Evolutionary conservation across 768 basidiomycete genomes (phyloP).

Genomic region (Suillus weaverae): DNA sequence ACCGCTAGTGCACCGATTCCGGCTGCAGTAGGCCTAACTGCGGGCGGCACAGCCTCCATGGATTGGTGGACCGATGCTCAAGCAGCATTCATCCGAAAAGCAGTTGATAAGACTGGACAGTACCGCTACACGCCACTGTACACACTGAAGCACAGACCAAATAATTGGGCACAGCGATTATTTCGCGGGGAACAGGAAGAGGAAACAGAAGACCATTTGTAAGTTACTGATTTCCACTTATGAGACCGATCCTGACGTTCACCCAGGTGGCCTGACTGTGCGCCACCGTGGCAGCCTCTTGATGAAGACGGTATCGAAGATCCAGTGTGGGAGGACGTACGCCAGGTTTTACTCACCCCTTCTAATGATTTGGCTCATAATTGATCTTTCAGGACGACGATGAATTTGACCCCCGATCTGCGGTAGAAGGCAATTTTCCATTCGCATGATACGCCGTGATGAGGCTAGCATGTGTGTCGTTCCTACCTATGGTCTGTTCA

Average conservation of each 20-base stretch:
- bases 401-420: neutral
- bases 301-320: constrained; percentile 27
- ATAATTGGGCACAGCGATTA: neutral
- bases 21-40: constrained; percentile 7
- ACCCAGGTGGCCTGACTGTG: constrained; percentile 24
- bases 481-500: too few relatives aligned
- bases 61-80: constrained; percentile 25
- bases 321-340: neutral
- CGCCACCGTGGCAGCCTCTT: constrained; percentile 25
- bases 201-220: constrained; percentile 16
- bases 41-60: constrained; percentile 14
- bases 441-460: neutral
- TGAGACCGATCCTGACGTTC: neutral
- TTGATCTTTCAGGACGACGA: neutral
- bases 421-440: neutral
- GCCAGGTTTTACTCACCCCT: neutral
- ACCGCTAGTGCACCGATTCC: constrained; percentile 15
- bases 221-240: constrained; percentile 7
- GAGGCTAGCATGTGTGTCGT: too few relatives aligned
- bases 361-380: neutral
- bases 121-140: constrained; percentile 32
- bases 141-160: constrained; percentile 18
- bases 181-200: constrained; percentile 14
- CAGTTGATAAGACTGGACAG: constrained; percentile 17
- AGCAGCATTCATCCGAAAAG: constrained; percentile 24